These are phyloP conservation scores for Rhizophora apiculata DNA, from an alignment of 345 rosid genomes.

Conservation along the genomic window DNA sequence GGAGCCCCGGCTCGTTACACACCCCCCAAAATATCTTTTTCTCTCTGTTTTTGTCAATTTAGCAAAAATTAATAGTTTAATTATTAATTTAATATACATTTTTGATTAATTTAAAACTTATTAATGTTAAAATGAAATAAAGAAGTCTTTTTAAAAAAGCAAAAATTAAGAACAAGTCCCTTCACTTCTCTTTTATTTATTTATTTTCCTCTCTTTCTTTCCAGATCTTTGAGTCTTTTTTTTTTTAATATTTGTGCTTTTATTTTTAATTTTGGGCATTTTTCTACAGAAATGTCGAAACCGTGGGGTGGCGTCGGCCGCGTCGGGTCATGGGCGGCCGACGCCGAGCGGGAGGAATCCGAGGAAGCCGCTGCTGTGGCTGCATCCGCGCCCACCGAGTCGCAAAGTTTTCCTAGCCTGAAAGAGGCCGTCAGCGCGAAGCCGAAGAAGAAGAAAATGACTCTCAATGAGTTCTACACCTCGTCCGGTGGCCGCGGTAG, in stretches of 20 bases:
- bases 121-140: too few relatives aligned
- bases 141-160: too few relatives aligned
- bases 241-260: neutral
- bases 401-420: constrained; percentile 76
- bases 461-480: constrained; percentile 54
- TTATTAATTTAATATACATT: too few relatives aligned
- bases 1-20: too few relatives aligned
- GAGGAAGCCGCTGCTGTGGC: constrained; percentile 44
- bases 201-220: neutral
- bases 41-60: too few relatives aligned
- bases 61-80: too few relatives aligned
- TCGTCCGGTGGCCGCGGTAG: constrained; percentile 18
- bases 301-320: constrained; percentile 70
- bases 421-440: constrained; percentile 61
- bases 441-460: constrained; percentile 83
- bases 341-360: constrained; percentile 75
- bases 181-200: constrained; percentile 2
- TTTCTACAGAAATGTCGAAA: constrained; percentile 43
- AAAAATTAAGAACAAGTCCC: neutral
- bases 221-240: constrained; percentile 22
- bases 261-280: too few relatives aligned
- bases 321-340: constrained; percentile 96
- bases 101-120: too few relatives aligned
- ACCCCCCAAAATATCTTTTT: too few relatives aligned
- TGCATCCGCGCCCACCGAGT: constrained; percentile 44